Conservation (phyloP, 192 early-diverging fungal species). For the Coemansia sp. region DNA sequence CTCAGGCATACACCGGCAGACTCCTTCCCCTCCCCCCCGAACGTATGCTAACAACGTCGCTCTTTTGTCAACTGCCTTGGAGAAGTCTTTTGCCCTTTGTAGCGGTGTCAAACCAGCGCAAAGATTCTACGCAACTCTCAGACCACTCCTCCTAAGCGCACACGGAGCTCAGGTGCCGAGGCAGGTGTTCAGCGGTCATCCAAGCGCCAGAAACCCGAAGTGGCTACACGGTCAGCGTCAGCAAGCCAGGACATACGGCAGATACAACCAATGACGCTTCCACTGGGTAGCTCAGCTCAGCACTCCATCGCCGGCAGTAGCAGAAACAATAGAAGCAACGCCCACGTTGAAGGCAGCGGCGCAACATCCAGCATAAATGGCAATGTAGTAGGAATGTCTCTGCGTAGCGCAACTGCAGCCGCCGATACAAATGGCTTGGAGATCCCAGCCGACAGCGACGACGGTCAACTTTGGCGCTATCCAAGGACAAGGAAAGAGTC, state of each 20-base stretch:
- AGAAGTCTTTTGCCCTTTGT: background rate
- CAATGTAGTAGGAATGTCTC: slow-evolving; percentile 4
- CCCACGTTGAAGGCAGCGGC: background rate
- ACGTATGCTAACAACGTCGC: background rate
- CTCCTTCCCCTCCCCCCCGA: too few relatives aligned
- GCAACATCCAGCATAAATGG: slow-evolving; percentile 1
- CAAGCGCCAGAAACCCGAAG: slow-evolving; percentile 30
- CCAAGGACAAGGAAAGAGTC: slow-evolving; percentile 34
- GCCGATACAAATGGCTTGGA: slow-evolving; percentile 3
- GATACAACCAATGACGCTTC: slow-evolving; percentile 26
- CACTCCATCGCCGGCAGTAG: background rate
- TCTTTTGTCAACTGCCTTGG: background rate
- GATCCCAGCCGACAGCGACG: background rate
- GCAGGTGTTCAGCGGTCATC: slow-evolving; percentile 19
- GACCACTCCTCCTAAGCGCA: slow-evolving; percentile 45
- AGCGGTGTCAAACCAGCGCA: slow-evolving; percentile 18
- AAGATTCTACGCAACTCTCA: slow-evolving; percentile 49
- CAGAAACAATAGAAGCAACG: background rate
- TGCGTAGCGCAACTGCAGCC: background rate
- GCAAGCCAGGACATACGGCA: slow-evolving; percentile 4
- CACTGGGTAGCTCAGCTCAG: slow-evolving; percentile 3
- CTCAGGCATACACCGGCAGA: background rate
- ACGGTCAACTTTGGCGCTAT: slow-evolving; percentile 20
- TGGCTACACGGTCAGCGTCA: slow-evolving; percentile 5
- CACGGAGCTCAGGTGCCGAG: slow-evolving; percentile 30